Evolutionary conservation across 495 filamentous ascomycete species (phyloP).

Genomic region (Podospora pseudopauciseta): DNA sequence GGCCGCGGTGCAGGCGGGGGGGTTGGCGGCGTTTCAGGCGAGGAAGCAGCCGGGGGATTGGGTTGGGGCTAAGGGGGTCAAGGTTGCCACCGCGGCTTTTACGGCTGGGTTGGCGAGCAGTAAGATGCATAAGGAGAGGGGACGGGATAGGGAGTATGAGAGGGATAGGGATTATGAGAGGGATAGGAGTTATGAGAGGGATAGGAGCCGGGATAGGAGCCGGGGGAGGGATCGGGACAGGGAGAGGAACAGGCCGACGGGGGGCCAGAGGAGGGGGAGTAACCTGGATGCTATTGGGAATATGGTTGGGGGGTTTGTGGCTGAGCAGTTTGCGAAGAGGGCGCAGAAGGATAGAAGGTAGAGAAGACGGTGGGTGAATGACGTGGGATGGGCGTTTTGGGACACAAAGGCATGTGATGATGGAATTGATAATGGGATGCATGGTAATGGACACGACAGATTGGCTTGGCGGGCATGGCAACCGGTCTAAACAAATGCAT

Average conservation of each 20-base stretch:
- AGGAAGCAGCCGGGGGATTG: slow-evolving; percentile 41
- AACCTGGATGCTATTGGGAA: neutral
- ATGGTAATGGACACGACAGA: neutral
- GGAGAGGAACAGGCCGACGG: neutral
- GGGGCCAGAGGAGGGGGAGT: neutral
- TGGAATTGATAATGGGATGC: neutral
- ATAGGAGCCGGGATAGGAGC: neutral
- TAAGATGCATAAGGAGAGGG: slow-evolving; percentile 20
- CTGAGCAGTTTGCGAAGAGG: slow-evolving; percentile 2
- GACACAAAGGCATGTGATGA: neutral
- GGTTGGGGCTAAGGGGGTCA: slow-evolving; percentile 39
- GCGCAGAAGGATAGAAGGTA: neutral
- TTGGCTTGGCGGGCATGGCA: neutral
- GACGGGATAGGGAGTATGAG: neutral
- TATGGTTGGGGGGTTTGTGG: slow-evolving; percentile 1
- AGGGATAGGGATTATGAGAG: neutral
- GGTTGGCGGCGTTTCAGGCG: slow-evolving; percentile 35
- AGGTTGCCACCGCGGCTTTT: slow-evolving; percentile 41
- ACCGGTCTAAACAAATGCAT: neutral
- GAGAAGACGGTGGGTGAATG: neutral
- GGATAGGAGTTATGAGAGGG: neutral
- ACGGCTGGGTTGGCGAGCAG: slow-evolving; percentile 35
- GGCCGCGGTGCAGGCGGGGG: slow-evolving; percentile 41
- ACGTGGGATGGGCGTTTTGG: neutral
- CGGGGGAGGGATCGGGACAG: neutral